Evolutionary conservation across 768 basidiomycete genomes (phyloP), one percentile per base, ranked within the genome.

Genomic region (Gyrodon lividus): DNA sequence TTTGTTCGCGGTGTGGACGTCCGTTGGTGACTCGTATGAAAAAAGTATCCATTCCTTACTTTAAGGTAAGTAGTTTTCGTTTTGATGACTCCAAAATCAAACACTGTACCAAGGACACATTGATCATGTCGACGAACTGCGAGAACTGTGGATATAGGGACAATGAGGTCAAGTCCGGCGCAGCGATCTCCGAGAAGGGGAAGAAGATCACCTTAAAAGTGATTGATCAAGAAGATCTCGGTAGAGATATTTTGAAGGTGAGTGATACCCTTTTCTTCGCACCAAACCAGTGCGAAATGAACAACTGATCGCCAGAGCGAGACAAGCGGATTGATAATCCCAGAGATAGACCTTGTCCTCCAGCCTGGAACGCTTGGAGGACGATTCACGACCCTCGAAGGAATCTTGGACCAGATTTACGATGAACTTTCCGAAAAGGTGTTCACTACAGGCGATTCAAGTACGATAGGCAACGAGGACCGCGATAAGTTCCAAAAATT

Each of bases 51-150:
- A 97, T 99, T 58, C 97, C 97, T 0, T 93, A 99, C 70, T 98
- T 99, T 80, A 92, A 99, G 80, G 94, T 86, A 34, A 31, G 54
- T 38, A 10, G 1, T 37, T 22, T 26, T 42, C 38, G 14, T 7
- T 3, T 30, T 43, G 6, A 26, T 31, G 3, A 35, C 28, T 22
- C 16, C 19, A 4, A 14, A 28, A 22, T 7, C 30, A 6, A 56
- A 24, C 20, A 37, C 19, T 16, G 7, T 38, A 28, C 13, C 40
- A 47, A 97, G 95, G 94, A 99, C 60, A 87, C 93, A 50, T 72
- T 98, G 48, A 96, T 98, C 71, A 98, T 98, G 94, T 96, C 96
- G 20, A 95, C 95, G 6, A 98, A 97, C 67, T 98, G 97, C 67
- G 92, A 94, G 51, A 70, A 74, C 46, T 99, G 97, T 69, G 97